phyloP scores from a whole-genome alignment of 2,329 filamentous ascomycete genomes.

The Mollisiaceae sp. region DNA sequence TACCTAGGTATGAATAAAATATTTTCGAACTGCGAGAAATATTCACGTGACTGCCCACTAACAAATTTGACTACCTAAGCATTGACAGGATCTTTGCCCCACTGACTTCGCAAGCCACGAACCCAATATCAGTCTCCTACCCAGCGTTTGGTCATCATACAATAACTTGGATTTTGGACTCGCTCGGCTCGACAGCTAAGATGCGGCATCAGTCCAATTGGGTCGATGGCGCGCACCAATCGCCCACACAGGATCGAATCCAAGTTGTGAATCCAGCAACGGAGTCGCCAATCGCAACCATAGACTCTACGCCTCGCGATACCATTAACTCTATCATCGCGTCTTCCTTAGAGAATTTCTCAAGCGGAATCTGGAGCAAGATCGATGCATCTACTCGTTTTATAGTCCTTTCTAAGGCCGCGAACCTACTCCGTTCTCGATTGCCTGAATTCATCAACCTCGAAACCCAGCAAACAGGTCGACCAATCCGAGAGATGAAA shows the following conservation, averaged over 20 bases:
- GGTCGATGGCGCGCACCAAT: slow-evolving; percentile 30
- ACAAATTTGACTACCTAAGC: too few species aligned
- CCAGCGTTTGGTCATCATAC: not conserved
- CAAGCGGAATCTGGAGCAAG: slow-evolving; percentile 26
- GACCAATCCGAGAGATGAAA: slow-evolving; percentile 71
- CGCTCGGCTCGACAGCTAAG: not conserved
- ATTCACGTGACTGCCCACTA: too few species aligned
- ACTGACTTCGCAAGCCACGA: too few species aligned
- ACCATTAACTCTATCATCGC: slow-evolving; percentile 24
- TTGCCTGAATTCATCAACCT: slow-evolving; percentile 63
- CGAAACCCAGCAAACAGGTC: slow-evolving; percentile 71
- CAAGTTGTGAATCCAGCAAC: slow-evolving; percentile 32
- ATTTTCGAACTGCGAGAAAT: too few species aligned
- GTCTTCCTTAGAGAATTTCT: slow-evolving; percentile 30
- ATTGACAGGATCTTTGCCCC: too few species aligned
- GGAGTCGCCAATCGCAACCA: slow-evolving; percentile 29
- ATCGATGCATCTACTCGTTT: slow-evolving; percentile 51
- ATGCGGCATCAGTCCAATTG: slow-evolving; percentile 29
- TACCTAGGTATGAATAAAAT: too few species aligned
- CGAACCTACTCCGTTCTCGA: slow-evolving; percentile 55
- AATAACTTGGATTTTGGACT: not conserved
- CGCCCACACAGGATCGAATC: slow-evolving; percentile 22
- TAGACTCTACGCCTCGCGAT: slow-evolving; percentile 28
- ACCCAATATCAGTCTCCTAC: not conserved
- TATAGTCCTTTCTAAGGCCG: slow-evolving; percentile 65